phyloP scores from a whole-genome alignment of 2,329 filamentous ascomycete species.

The Penicillium sp. region DNA sequence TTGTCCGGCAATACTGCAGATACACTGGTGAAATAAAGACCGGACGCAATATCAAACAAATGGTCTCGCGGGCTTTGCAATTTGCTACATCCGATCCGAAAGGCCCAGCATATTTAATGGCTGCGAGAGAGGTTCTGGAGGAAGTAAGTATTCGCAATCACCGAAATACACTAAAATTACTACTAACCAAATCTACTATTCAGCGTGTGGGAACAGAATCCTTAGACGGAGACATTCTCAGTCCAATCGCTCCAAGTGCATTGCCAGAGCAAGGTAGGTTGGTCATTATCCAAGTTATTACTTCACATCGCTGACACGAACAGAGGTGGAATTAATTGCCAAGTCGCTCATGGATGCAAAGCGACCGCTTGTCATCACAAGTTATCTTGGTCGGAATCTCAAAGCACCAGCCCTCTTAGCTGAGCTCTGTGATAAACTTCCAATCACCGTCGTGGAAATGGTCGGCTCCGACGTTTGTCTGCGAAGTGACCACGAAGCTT shows the following conservation, averaged over 20 bases:
- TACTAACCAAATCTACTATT: neutral
- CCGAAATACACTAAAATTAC: neutral
- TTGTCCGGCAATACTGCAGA: conserved; percentile 78
- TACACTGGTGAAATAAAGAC: conserved; percentile 79
- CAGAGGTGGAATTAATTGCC: conserved; percentile 37
- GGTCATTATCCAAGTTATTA: accelerated
- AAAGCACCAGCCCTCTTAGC: conserved; percentile 42
- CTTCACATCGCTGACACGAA: neutral
- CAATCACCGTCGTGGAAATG: conserved; percentile 48
- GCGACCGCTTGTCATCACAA: conserved; percentile 48
- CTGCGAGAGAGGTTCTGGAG: conserved; percentile 76
- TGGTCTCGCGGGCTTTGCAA: conserved; percentile 76
- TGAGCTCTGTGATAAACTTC: conserved; percentile 44
- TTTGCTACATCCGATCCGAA: conserved; percentile 72
- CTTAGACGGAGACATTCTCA: conserved; percentile 11
- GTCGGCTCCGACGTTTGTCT: conserved; percentile 48
- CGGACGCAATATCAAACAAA: conserved; percentile 78
- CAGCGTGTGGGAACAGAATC: conserved; percentile 15
- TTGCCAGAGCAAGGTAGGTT: conserved; percentile 11
- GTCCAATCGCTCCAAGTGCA: conserved; percentile 9
- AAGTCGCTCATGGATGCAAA: conserved; percentile 42
- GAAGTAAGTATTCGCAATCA: conserved; percentile 57
- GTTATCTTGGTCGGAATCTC: conserved; percentile 47
- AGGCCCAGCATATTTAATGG: conserved; percentile 75
- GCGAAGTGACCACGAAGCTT: conserved; percentile 47